Evolutionary conservation across 73 alveolate species (phyloP).

Genomic region (Paramecium sexaurelia): DNA sequence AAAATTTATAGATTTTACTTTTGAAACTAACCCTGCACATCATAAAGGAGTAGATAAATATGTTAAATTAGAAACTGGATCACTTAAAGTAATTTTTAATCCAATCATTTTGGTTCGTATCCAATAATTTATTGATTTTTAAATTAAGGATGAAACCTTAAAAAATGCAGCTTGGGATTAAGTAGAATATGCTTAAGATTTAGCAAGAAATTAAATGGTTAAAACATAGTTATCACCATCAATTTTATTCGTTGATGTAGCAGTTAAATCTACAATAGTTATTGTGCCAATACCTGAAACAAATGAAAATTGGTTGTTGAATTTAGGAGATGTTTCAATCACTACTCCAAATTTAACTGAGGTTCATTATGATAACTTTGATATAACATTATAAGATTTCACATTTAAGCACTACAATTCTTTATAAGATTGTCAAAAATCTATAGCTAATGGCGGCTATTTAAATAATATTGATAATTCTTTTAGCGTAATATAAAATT

Average conservation of each 20-base stretch:
- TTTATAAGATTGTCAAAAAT: slow-evolving; percentile 13
- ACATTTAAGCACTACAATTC: slow-evolving; percentile 2
- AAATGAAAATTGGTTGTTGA: slow-evolving; percentile 58
- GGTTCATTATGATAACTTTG: slow-evolving; percentile 42
- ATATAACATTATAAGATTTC: slow-evolving; percentile 42
- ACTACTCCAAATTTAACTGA: slow-evolving; percentile 26
- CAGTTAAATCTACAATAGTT: slow-evolving; percentile 36
- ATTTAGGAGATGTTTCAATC: slow-evolving; percentile 57
- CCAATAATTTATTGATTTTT: slow-evolving; percentile 48
- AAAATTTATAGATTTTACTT: slow-evolving; percentile 31
- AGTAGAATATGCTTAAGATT: slow-evolving; percentile 46
- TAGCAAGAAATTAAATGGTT: slow-evolving; percentile 23
- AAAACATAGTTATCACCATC: slow-evolving; percentile 54
- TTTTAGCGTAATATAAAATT: not conserved
- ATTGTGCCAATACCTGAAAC: slow-evolving; percentile 39
- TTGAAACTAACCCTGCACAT: slow-evolving; percentile 38
- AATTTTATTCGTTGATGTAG: slow-evolving; percentile 20
- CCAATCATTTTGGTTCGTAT: slow-evolving; percentile 48
- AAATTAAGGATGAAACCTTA: slow-evolving; percentile 50
- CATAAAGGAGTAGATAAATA: slow-evolving; percentile 51
- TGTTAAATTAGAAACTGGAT: slow-evolving; percentile 35
- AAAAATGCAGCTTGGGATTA: slow-evolving; percentile 64
- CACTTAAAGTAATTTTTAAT: slow-evolving; percentile 50
- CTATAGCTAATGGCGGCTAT: not conserved
- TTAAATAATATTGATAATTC: not conserved